Evolutionary conservation across 2,329 filamentous ascomycete genomes (phyloP), one percentile per base, ranked within the genome.

Genomic region (Coleophoma cylindrospora): DNA sequence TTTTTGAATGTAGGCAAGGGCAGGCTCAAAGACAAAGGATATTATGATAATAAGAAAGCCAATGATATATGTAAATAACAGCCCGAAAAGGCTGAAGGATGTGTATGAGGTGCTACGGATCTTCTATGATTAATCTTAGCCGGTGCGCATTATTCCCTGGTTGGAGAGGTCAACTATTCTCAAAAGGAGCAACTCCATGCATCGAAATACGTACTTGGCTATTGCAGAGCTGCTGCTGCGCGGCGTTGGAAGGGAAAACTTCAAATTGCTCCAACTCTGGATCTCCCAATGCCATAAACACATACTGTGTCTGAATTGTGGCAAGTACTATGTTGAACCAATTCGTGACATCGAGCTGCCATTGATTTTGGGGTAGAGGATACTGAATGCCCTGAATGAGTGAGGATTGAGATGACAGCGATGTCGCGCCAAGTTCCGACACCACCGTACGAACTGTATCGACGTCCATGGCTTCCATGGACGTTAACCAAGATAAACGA

Each of bases 291-390:
- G 36, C 36, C 15, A 38, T 17, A 4, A 17, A n/a, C 36, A 38
- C 36, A 17, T n/a, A 38, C 15, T 38, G 36, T 38, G 36, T 9
- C 22, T 43, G 15, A 13, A 21, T 15, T 14, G 40, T 22, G 4
- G 40, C 40, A 14, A 43, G 40, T 13, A 22, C 72, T 74, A 1
- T 69, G 22, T 15, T 22, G 13, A 15, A 38, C 36, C 36, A 38
- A 14, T n/a, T 14, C 13, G 36, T 17, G 3, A 38, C 36, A 38
- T 38, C 36, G 3, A 38, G 36, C 36, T 38, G 36, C 36, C 36
- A 38, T 13, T 38, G 36, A 17, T 38, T 38, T 17, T 17, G 13
- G 13, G 36, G 36, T 38, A 38, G 15, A 38, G 36, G 36, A 38
- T 17, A 14, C 36, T n/a, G 13, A 17, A 38, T 17, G 7, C 36